phyloP scores from a whole-genome alignment of 2,329 filamentous ascomycete species.

The Nigrograna mackinnonii region DNA sequence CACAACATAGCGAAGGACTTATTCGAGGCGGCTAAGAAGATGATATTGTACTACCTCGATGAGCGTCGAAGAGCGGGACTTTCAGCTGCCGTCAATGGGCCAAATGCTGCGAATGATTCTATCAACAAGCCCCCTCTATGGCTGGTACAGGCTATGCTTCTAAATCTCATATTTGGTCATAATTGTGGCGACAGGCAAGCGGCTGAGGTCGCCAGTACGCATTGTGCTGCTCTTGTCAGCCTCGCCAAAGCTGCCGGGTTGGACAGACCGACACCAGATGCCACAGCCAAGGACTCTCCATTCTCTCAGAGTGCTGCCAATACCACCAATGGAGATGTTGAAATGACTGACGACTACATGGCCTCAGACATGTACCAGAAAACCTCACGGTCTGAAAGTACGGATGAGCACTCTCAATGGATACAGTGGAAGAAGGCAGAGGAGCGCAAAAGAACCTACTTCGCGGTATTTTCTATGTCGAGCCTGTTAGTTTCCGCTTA shows the following conservation, averaged over 20 bases:
- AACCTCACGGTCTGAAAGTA: constrained; percentile 49
- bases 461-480: constrained; percentile 87
- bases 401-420: constrained; percentile 74
- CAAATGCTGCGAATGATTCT: constrained; percentile 57
- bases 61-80: constrained; percentile 87
- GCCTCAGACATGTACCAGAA: constrained; percentile 21
- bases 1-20: constrained; percentile 77
- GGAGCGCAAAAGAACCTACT: constrained; percentile 91
- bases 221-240: constrained; percentile 88
- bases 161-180: constrained; percentile 95
- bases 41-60: constrained; percentile 92
- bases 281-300: constrained; percentile 16
- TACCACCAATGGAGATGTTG: constrained; percentile 54
- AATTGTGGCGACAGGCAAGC: constrained; percentile 91
- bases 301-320: constrained; percentile 21
- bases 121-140: constrained; percentile 80
- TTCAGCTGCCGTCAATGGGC: constrained; percentile 60
- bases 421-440: constrained; percentile 85
- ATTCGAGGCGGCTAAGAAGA: constrained; percentile 92
- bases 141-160: constrained; percentile 94
- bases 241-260: constrained; percentile 88
- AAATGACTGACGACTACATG: constrained; percentile 55
- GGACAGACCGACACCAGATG: constrained; percentile 51
- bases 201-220: constrained; percentile 88
- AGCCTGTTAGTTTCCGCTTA: constrained; percentile 90